Evolutionary conservation across 225 moss, liverwort and hornwort species (phyloP).

Genomic region (Marchantia polymorpha): DNA sequence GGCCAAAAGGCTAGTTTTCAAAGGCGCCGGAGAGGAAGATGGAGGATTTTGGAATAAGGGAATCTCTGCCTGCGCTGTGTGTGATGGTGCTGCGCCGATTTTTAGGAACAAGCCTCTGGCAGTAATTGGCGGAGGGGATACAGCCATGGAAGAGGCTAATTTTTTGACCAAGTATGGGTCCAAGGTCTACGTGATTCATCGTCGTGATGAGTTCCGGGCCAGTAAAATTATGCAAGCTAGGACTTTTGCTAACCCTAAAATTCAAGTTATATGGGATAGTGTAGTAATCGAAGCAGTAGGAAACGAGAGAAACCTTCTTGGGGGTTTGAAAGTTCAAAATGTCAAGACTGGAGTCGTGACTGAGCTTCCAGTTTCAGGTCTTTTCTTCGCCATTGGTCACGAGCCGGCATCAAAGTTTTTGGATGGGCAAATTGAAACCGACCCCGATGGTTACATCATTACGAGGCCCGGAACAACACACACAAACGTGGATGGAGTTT

Average conservation of each 20-base stretch:
- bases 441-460: conserved; percentile 75
- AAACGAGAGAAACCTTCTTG: conserved; percentile 55
- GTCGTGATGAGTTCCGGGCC: conserved; percentile 77
- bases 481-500: conserved; percentile 79
- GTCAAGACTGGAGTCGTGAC: conserved; percentile 48
- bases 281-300: conserved; percentile 73
- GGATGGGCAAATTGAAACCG: conserved; percentile 64
- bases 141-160: conserved; percentile 98
- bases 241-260: conserved; percentile 68
- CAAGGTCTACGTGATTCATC: conserved; percentile 78
- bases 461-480: conserved; percentile 84
- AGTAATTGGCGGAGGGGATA: conserved; percentile 91
- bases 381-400: conserved; percentile 95
- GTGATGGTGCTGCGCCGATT: conserved; percentile 91
- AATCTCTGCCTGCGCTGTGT: conserved; percentile 92
- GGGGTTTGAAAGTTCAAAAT: conserved; percentile 66
- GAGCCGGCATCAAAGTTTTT: conserved; percentile 91
- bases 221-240: conserved; percentile 98
- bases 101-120: conserved; percentile 88
- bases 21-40: conserved; percentile 71
- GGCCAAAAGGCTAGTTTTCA: conserved; percentile 70
- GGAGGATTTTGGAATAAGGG: conserved; percentile 85
- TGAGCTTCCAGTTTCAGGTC: conserved; percentile 53
- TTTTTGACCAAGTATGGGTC: conserved; percentile 90
- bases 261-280: conserved; percentile 78